Percentiles rank a stretch among this genome's conserved stretches.
Conservation (phyloP, 371 early-diverging fungal species). For the Haplosporangium sp. region DNA sequence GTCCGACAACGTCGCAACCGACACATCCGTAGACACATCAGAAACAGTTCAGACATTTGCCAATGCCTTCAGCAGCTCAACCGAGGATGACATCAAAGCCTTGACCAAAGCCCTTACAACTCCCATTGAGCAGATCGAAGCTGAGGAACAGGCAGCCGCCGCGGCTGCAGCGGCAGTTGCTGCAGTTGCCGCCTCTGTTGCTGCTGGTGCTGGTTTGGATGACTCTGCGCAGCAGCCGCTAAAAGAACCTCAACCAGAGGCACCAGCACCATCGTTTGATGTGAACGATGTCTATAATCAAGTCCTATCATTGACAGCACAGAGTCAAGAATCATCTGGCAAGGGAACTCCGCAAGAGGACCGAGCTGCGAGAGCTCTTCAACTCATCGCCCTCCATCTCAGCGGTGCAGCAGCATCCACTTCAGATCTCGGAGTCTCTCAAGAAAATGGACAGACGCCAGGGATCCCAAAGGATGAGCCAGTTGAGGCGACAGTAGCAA, state of each 20-base stretch:
- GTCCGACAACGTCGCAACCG: not conserved
- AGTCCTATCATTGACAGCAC: constrained; percentile 34
- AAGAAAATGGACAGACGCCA: constrained; percentile 8
- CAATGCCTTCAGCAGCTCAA: constrained; percentile 21
- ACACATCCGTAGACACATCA: constrained; percentile 13
- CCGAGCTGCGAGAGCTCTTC: constrained; percentile 46
- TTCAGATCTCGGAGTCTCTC: not conserved
- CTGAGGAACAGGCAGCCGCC: constrained; percentile 23
- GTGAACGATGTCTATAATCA: constrained; percentile 37
- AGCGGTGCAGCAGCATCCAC: constrained; percentile 12
- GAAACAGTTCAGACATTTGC: constrained; percentile 26
- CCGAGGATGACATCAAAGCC: constrained; percentile 44
- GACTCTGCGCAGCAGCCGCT: constrained; percentile 4
- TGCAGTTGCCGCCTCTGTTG: constrained; percentile 38
- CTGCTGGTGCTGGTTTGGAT: constrained; percentile 7
- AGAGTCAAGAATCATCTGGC: constrained; percentile 14
- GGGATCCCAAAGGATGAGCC: not conserved
- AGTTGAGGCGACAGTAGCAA: not conserved
- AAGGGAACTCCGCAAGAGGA: constrained; percentile 42
- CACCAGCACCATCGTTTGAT: constrained; percentile 23
- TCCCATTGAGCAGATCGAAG: constrained; percentile 25
- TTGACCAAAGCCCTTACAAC: constrained; percentile 49
- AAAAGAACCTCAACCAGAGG: constrained; percentile 4
- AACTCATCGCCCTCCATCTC: constrained; percentile 43
- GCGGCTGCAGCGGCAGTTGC: constrained; percentile 42